These are phyloP conservation scores for Boletellus deceptivus DNA, from an alignment of 1,284 basidiomycete species.

Conservation along the genomic window DNA sequence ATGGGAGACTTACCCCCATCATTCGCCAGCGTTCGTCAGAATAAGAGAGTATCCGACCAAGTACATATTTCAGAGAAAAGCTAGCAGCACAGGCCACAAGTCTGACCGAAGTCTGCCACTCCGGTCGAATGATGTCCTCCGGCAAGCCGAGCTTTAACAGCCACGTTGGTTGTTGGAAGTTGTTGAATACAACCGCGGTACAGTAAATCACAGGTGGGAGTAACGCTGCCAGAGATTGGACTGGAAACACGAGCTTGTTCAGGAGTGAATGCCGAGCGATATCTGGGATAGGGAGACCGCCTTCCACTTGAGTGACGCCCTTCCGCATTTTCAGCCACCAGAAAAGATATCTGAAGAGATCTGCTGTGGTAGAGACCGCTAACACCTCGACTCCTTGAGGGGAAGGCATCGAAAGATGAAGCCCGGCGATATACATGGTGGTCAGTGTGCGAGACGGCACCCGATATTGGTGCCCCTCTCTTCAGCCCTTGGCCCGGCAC, in stretches of 20 bases:
- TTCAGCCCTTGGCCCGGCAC: background rate
- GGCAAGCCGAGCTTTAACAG: constrained; percentile 29
- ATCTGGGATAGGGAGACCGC: constrained; percentile 20
- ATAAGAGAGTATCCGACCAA: constrained; percentile 12
- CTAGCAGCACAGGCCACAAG: constrained; percentile 26
- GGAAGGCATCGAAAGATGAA: constrained; percentile 12
- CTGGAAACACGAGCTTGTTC: constrained; percentile 28
- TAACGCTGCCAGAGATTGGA: constrained; percentile 27
- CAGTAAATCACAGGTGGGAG: constrained; percentile 29
- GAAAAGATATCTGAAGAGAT: constrained; percentile 15
- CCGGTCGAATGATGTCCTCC: constrained; percentile 13
- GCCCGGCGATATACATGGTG: constrained; percentile 32
- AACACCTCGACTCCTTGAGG: constrained; percentile 33
- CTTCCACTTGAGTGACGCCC: constrained; percentile 12
- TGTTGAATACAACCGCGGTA: constrained; percentile 25
- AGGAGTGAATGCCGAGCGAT: constrained; percentile 15
- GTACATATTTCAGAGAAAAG: constrained; percentile 18
- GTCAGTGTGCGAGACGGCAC: constrained; percentile 11
- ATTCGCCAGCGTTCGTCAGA: constrained; percentile 29
- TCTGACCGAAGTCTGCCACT: constrained; percentile 22
- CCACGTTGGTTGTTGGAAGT: constrained; percentile 35
- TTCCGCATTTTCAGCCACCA: constrained; percentile 9
- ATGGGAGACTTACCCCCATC: constrained; percentile 26
- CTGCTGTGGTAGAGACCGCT: constrained; percentile 24
- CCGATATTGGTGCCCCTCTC: constrained; percentile 16